These are phyloP conservation scores for Crotalaria pallida DNA, from an alignment of 306 rosid genomes.

Conservation along the genomic window DNA sequence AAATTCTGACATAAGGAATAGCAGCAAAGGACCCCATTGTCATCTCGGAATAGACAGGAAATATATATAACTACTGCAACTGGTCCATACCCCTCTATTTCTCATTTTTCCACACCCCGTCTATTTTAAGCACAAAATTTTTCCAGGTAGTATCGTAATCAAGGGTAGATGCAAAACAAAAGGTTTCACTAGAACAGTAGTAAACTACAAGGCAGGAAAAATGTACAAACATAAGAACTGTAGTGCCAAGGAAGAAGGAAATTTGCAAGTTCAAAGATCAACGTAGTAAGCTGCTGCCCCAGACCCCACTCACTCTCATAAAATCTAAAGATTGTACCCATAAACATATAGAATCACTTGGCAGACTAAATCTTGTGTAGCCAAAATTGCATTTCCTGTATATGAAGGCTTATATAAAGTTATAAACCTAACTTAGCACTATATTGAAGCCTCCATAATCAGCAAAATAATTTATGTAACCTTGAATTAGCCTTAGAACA, in stretches of 20 bases:
- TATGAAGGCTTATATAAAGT: background rate
- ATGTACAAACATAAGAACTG: background rate
- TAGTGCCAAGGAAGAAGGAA: background rate
- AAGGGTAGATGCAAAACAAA: background rate
- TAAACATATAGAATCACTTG: background rate
- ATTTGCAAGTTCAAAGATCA: background rate
- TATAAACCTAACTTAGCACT: background rate
- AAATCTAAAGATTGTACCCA: constrained; percentile 4
- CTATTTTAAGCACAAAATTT: background rate
- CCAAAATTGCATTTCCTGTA: background rate
- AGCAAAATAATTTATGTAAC: background rate
- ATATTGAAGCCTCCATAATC: background rate
- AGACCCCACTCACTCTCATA: background rate
- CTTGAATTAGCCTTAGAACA: background rate
- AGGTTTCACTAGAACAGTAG: background rate
- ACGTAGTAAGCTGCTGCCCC: background rate
- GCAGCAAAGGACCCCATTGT: background rate
- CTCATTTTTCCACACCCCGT: background rate
- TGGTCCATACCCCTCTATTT: background rate
- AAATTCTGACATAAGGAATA: background rate
- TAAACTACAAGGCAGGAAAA: background rate
- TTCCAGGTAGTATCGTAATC: background rate
- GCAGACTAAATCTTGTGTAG: background rate
- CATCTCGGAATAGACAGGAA: background rate
- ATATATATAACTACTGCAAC: background rate